A percentile compares a stretch with the other conserved stretches of the same genome.
phyloP scores from a whole-genome alignment of 2,329 filamentous ascomycete genomes.

The Aspergillaceae sp. region DNA sequence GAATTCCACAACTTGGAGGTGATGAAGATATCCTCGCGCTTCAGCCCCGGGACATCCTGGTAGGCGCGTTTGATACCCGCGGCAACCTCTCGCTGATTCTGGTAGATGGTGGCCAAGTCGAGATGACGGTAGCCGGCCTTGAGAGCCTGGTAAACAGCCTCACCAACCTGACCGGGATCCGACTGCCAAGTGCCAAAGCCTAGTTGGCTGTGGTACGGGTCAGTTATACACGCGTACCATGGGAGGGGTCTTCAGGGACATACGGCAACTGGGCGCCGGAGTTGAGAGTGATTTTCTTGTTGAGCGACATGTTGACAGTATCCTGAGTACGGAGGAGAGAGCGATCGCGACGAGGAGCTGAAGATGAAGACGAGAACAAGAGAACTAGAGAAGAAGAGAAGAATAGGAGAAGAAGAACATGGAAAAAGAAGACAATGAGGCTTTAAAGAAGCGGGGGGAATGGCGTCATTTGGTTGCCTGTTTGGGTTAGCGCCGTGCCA shows the following conservation, averaged over 20 bases:
- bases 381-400: background rate
- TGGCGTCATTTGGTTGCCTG: too few relatives aligned
- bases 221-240: background rate
- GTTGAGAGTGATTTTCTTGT: conserved; percentile 32
- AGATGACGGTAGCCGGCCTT: conserved; percentile 35
- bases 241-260: conserved; percentile 5
- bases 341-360: background rate
- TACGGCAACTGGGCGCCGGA: conserved; percentile 32
- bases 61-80: conserved; percentile 27
- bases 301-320: conserved; percentile 28
- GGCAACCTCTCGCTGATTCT: conserved; percentile 32
- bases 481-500: too few relatives aligned
- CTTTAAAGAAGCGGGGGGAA: background rate
- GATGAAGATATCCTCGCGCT: conserved; percentile 35
- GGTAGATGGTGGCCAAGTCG: conserved; percentile 33
- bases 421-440: background rate
- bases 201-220: conserved; percentile 20
- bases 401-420: too few relatives aligned
- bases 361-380: background rate
- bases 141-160: conserved; percentile 32
- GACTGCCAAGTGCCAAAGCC: conserved; percentile 36
- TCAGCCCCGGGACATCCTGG: conserved; percentile 31
- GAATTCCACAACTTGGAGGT: conserved; percentile 56
- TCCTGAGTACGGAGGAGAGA: too few relatives aligned
- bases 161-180: conserved; percentile 31